Evolutionary conservation across 1,139 yeast genomes (phyloP), one percentile per base, ranked within the genome.

Genomic region (Saccharomyces hybrid): DNA sequence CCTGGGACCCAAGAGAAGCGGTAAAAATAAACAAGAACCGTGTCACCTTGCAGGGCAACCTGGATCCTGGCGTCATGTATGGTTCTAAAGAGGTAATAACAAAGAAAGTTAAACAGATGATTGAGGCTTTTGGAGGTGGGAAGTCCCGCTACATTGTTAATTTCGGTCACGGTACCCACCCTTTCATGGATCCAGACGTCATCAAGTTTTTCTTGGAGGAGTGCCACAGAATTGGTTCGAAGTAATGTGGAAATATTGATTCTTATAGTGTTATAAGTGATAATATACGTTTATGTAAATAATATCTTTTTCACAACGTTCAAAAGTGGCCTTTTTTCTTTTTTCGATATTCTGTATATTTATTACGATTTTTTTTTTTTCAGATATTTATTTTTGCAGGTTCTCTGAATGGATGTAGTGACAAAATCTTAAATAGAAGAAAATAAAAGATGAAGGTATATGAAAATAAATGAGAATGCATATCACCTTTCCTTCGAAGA

Each of bases 101-200:
- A 27, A 72, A 78, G 57, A 90, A 90, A 73, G 96, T 88, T 27
- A 88, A 88, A 72, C 78, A 78, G 60, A 93, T 93, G 99, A 85
- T 93, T 59, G 72, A 78, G 59, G 96, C 93, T 6, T 93, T 93
- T 67, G 95, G 95, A 16, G 95, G 95, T 49, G 97, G 97, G 28
- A 90, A 89, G 70, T 84, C 88, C 68, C 81, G 85, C 67, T 93
- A 93, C 73, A 91, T 93, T 61, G 85, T 91, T 62, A 93, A 93
- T 74, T 86, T 93, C 69, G 99, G 99, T 50, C 99, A 93, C 67
- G 99, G 99, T 30, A 93, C 98, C 32, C 97, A 90, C 70, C 98
- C 98, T 26, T 88, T 88, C 72, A 88, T 93, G 96, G 86, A 88
- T 61, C 96, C 98, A 8, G 96, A 87, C 61, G 86, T 86, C 70